Evolutionary conservation across 2,329 filamentous ascomycete species (phyloP).

Genomic region (Monosporascus sp.): DNA sequence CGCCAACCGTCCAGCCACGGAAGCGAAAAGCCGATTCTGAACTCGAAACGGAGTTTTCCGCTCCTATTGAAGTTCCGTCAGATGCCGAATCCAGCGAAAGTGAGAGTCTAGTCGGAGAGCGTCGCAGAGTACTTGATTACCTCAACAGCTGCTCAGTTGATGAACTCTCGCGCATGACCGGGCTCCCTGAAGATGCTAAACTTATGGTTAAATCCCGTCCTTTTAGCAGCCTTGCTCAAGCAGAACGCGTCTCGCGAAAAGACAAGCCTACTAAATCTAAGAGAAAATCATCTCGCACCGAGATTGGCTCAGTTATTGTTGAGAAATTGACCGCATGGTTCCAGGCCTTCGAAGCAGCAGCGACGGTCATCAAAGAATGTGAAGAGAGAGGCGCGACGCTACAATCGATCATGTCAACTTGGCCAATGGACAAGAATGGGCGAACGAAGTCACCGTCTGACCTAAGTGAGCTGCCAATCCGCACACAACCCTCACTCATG

Average conservation of each 20-base stretch:
- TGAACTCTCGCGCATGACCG: slow-evolving; percentile 77
- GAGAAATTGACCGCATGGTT: slow-evolving; percentile 39
- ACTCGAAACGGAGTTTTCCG: slow-evolving; percentile 4
- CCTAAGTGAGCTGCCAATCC: slow-evolving; percentile 36
- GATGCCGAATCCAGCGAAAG: slow-evolving; percentile 3
- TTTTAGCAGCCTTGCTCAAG: slow-evolving; percentile 46
- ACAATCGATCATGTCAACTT: slow-evolving; percentile 20
- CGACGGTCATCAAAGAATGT: slow-evolving; percentile 34
- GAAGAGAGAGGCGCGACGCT: slow-evolving; percentile 38
- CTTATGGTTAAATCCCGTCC: slow-evolving; percentile 25
- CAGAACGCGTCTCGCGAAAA: slow-evolving; percentile 54
- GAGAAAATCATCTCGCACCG: slow-evolving; percentile 22
- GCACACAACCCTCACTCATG: slow-evolving; percentile 71
- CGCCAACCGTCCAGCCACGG: slow-evolving; percentile 2
- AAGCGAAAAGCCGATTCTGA: slow-evolving; percentile 20
- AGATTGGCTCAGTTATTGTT: slow-evolving; percentile 27
- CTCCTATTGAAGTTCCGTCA: not conserved
- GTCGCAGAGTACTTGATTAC: slow-evolving; percentile 63
- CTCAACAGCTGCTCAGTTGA: slow-evolving; percentile 74
- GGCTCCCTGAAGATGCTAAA: slow-evolving; percentile 62
- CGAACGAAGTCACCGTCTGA: slow-evolving; percentile 28
- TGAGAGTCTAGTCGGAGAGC: slow-evolving; percentile 14
- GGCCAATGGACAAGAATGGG: slow-evolving; percentile 26
- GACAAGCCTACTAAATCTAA: slow-evolving; percentile 23
- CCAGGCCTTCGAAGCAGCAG: slow-evolving; percentile 39